These are phyloP conservation scores for Vachellia collinsii DNA, from an alignment of 306 rosid species.

Conservation along the genomic window DNA sequence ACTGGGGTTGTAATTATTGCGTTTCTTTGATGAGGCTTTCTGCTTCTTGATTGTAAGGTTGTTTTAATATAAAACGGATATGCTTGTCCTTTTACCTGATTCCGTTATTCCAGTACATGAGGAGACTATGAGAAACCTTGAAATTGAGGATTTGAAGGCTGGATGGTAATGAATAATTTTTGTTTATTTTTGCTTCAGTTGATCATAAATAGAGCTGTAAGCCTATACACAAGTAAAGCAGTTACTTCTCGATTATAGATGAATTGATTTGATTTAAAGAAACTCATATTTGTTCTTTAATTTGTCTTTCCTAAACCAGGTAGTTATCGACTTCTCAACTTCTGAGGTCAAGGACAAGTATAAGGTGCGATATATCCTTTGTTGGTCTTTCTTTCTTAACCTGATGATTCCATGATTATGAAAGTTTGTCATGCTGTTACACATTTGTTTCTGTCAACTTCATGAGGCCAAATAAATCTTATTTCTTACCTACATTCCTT, in stretches of 20 bases:
- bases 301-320: not conserved
- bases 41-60: too few species aligned
- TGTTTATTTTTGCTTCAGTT: not conserved
- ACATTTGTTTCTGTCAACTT: conserved; percentile 14
- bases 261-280: not conserved
- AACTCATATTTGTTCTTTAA: not conserved
- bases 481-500: not conserved
- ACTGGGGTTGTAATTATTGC: not conserved
- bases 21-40: too few species aligned
- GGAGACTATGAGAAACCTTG: not conserved
- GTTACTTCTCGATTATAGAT: not conserved
- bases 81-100: not conserved
- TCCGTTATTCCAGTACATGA: not conserved
- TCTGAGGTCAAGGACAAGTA: conserved; percentile 64
- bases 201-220: not conserved
- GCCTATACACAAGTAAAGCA: not conserved
- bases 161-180: not conserved
- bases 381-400: conserved; percentile 8
- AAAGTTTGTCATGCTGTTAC: conserved; percentile 20
- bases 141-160: conserved; percentile 11
- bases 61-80: not conserved
- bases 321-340: conserved; percentile 50
- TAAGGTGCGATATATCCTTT: conserved; percentile 51
- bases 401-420: conserved; percentile 27
- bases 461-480: not conserved